Evolutionary conservation across 2,329 filamentous ascomycete genomes (phyloP).

Genomic region (Colletotrichum zoysiae): DNA sequence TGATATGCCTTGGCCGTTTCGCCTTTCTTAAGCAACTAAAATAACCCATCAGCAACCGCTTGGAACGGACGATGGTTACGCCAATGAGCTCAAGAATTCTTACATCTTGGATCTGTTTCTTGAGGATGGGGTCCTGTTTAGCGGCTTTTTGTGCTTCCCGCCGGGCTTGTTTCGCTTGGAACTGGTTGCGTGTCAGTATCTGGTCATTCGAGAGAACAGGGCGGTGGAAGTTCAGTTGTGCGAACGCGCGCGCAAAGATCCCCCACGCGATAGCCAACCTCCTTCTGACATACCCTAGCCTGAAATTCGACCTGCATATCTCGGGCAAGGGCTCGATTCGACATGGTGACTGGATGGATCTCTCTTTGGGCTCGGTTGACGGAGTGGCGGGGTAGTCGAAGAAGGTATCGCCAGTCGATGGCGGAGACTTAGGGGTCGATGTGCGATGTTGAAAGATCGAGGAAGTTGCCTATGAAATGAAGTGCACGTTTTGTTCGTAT

Average conservation of each 20-base stretch:
- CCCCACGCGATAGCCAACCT: not conserved
- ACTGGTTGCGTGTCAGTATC: constrained; percentile 50
- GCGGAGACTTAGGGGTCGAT: not conserved
- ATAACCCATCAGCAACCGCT: not conserved
- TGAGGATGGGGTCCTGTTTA: constrained; percentile 71
- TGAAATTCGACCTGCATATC: constrained; percentile 75
- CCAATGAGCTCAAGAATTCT: constrained; percentile 10
- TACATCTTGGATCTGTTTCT: constrained; percentile 72
- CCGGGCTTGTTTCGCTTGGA: constrained; percentile 73
- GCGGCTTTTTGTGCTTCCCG: constrained; percentile 71
- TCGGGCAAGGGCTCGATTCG: constrained; percentile 69
- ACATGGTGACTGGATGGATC: constrained; percentile 57
- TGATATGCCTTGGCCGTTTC: constrained; percentile 74
- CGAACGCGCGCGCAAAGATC: not conserved
- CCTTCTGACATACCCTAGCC: constrained; percentile 59
- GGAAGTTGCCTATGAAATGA: not conserved
- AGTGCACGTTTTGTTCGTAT: not conserved
- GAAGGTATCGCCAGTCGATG: not conserved
- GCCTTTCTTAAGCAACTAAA: constrained; percentile 69
- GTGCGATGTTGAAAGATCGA: not conserved
- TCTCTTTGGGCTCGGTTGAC: constrained; percentile 6
- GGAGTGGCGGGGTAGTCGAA: constrained; percentile 2
- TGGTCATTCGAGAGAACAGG: no score
- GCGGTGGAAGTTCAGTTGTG: not conserved
- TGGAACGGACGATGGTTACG: no score